A percentile compares a stretch with the other conserved stretches of the same genome.
Evolutionary conservation across 78 protist species (phyloP).

Genomic region (Dictyostelium capitatum): DNA sequence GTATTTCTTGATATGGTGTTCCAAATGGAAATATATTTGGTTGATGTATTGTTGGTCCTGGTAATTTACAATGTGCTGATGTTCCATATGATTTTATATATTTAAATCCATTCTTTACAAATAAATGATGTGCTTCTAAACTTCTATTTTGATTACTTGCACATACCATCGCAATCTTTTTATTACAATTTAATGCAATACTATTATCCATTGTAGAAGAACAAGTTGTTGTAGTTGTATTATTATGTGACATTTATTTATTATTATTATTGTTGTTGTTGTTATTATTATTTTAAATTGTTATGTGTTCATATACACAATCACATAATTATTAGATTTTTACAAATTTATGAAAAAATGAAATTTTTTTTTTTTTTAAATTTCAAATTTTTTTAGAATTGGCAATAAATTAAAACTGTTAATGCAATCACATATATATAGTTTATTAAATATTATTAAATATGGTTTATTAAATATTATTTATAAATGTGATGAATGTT

Average conservation of each 20-base stretch:
- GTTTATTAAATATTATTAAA: no score
- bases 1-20: constrained; percentile 79
- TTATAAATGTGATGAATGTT: background rate
- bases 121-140: constrained; percentile 81
- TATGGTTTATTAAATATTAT: background rate
- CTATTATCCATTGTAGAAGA: background rate
- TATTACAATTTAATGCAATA: constrained; percentile 6
- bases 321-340: no score
- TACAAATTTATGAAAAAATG: no score
- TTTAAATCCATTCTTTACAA: constrained; percentile 27
- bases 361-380: background rate
- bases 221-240: background rate
- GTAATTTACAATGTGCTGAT: constrained; percentile 67
- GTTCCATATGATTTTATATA: constrained; percentile 86
- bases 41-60: constrained; percentile 79
- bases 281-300: no score
- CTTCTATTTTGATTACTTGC: constrained; percentile 84
- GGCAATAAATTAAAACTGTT: no score
- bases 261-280: no score
- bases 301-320: no score
- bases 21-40: constrained; percentile 89
- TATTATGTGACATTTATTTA: no score
- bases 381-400: no score
- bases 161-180: constrained; percentile 86
- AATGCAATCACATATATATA: no score